These are phyloP conservation scores for Detonula confervacea DNA, from an alignment of 352 stramenopile species.

Conservation along the genomic window DNA sequence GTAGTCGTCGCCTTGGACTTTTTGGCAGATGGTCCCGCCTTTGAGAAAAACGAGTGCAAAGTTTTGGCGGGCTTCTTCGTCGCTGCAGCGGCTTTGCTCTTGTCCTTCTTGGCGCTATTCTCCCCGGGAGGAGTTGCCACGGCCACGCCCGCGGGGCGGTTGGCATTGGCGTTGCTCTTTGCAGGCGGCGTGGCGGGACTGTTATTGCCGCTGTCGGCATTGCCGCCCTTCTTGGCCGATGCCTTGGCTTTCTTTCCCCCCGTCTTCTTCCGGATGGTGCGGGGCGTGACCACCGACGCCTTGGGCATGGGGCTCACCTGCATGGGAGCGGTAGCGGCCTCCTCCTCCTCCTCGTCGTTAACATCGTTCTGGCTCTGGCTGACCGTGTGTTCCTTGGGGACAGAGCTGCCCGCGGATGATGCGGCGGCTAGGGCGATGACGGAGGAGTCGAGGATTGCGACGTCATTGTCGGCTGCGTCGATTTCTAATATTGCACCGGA, in stretches of 20 bases:
- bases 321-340: neutral
- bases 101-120: neutral
- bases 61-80: slow-evolving; percentile 10
- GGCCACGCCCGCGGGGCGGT: neutral
- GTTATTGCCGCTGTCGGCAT: neutral
- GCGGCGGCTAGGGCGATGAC: slow-evolving; percentile 1
- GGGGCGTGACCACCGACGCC: neutral
- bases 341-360: neutral
- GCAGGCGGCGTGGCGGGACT: slow-evolving; percentile 1
- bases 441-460: slow-evolving; percentile 42
- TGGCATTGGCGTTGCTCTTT: neutral
- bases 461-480: slow-evolving; percentile 28
- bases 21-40: slow-evolving; percentile 8
- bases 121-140: slow-evolving; percentile 13
- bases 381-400: neutral
- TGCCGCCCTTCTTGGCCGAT: neutral
- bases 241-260: neutral
- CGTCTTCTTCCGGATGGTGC: neutral
- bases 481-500: slow-evolving; percentile 36
- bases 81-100: neutral
- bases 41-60: slow-evolving; percentile 21
- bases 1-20: neutral
- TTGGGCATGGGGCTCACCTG: slow-evolving; percentile 20
- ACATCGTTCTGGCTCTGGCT: slow-evolving; percentile 6
- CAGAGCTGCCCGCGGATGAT: slow-evolving; percentile 9